Evolutionary conservation across 164 flowering plant genomes (phyloP), one percentile per base, ranked within the genome.

Genomic region (Kalanchoe fedtschenkoi): DNA sequence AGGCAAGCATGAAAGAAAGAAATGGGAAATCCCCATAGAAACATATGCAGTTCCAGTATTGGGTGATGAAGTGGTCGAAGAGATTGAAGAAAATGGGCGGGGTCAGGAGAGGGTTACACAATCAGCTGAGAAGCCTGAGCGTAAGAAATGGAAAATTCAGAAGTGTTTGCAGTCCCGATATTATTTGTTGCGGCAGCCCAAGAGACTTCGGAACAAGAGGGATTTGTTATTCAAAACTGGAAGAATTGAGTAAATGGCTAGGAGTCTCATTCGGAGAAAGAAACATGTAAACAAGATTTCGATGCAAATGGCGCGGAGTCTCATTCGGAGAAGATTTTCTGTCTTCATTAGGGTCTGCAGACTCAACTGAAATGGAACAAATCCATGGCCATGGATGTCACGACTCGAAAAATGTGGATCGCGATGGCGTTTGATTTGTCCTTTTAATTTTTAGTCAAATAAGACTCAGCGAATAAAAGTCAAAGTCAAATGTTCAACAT

Each of bases 151-250:
- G 59, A 34, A 28, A 37, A 21, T 53, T 33, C 53, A 41, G 19
- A 38, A 32, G 47, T 34, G 22, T 34, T 60, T 39, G 68, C 61
- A 33, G 62, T 34, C 47, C 46, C 51, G 33, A 58, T 53, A 28
- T 42, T 56, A 58, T 61, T 62, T 39, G 21, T 26, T 53, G 17
- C 29, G 46, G 59, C 30, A 5, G 22, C 38, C 43, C 69, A 63
- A 19, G 65, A 67, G 33, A 53, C 29, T 51, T 14, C 2, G 22
- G 64, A 67, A 34, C 58, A 32, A 35, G 70, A 61, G 37, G 65
- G 66, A 22, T 13, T 26, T 37, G 63, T 43, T 42, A 34, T 13
- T 26, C 35, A 44, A 34, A 17, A 17, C 46, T 21, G 21, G 67
- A 39, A 46, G 65, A 29, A 34, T 17, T 21, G 15, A 64, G n/a